Conservation (phyloP, 108 stramenopile genomes). For the Mediolabrus comicus region DNA sequence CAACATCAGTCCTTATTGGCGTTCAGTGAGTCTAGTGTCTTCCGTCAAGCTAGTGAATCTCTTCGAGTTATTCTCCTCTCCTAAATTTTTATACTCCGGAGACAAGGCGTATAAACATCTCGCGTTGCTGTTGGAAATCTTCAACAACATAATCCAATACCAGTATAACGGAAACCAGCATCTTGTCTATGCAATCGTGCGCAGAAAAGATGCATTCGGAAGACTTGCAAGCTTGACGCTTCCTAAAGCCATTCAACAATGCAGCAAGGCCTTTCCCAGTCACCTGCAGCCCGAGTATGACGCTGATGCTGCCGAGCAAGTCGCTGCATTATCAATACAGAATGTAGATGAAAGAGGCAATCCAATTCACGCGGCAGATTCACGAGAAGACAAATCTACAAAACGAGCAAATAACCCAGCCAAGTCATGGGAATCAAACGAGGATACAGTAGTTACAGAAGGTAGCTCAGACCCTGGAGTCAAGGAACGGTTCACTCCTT, state of each 20-base stretch:
- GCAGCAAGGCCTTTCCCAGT: constrained; percentile 74
- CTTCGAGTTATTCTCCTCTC: constrained; percentile 92
- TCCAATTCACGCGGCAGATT: constrained; percentile 40
- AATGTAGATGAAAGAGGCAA: constrained; percentile 61
- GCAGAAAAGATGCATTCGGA: constrained; percentile 83
- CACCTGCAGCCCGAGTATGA: constrained; percentile 57
- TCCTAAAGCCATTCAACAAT: constrained; percentile 71
- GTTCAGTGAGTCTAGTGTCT: constrained; percentile 83
- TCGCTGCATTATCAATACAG: constrained; percentile 37
- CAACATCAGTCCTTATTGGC: constrained; percentile 96
- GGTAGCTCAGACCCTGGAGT: constrained; percentile 26
- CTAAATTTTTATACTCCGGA: constrained; percentile 86
- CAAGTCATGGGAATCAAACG: constrained; percentile 12
- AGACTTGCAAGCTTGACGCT: constrained; percentile 75
- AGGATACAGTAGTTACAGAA: constrained; percentile 4
- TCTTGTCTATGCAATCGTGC: constrained; percentile 95
- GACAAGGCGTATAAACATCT: constrained; percentile 90
- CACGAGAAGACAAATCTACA: constrained; percentile 38
- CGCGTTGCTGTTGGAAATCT: constrained; percentile 90
- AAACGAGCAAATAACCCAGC: neutral
- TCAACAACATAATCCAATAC: constrained; percentile 99
- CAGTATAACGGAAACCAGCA: constrained; percentile 97
- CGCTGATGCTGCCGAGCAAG: constrained; percentile 56
- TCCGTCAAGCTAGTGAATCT: constrained; percentile 94
- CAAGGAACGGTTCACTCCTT: constrained; percentile 61